These are phyloP conservation scores for Cerioporus squamosus DNA, from an alignment of 1,284 basidiomycete species.

Conservation along the genomic window DNA sequence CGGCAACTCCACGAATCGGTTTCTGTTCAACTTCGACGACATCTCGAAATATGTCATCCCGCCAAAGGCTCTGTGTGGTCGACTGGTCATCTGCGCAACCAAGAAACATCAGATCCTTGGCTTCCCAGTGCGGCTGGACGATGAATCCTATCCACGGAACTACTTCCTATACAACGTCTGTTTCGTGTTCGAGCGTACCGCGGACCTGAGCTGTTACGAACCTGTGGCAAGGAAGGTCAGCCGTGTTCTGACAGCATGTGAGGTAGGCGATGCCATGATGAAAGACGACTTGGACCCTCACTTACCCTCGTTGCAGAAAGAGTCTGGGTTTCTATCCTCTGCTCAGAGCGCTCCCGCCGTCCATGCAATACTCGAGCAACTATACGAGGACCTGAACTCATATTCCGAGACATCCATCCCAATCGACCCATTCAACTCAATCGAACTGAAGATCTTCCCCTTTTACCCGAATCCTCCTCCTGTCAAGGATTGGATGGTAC, in stretches of 20 bases:
- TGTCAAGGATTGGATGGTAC: constrained; percentile 96
- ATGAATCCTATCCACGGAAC: constrained; percentile 77
- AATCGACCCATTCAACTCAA: constrained; percentile 88
- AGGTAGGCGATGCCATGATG: constrained; percentile 59
- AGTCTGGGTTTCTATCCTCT: constrained; percentile 86
- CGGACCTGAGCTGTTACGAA: constrained; percentile 94
- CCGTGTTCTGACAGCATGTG: constrained; percentile 84
- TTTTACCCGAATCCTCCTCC: constrained; percentile 93
- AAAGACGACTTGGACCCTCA: not conserved
- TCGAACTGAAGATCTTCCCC: constrained; percentile 95
- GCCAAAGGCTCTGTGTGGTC: constrained; percentile 83
- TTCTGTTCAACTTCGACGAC: constrained; percentile 89
- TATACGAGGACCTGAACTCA: constrained; percentile 97
- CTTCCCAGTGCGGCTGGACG: constrained; percentile 77
- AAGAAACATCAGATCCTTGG: constrained; percentile 84
- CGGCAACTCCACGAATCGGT: constrained; percentile 45
- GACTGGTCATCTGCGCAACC: constrained; percentile 83
- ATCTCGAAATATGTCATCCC: constrained; percentile 96
- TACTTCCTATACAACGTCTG: constrained; percentile 96
- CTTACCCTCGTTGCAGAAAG: constrained; percentile 60
- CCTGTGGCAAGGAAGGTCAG: constrained; percentile 95
- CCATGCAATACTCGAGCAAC: constrained; percentile 90
- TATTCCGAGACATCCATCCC: constrained; percentile 94
- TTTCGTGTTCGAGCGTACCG: constrained; percentile 92
- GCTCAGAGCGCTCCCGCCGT: constrained; percentile 74